Evolutionary conservation across 164 flowering plant genomes (phyloP), one percentile per base, ranked within the genome.

Genomic region (Malania oleifera): DNA sequence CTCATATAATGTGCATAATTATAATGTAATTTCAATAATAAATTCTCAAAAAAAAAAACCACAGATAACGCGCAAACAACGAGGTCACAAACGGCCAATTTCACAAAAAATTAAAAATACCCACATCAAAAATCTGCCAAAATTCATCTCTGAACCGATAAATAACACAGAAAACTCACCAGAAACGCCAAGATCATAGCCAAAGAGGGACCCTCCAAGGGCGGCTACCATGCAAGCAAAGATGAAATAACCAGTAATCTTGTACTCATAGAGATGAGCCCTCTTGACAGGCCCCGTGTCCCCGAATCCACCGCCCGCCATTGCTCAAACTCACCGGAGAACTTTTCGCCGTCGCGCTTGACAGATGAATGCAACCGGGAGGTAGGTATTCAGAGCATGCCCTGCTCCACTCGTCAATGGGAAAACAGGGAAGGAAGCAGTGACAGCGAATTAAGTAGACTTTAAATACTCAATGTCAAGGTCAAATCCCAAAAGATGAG

Each of bases 131-230:
- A 12, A 13, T 34, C 7, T 1, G 19, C 47, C 14, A 46, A 19
- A 17, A 0, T 1, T 19, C 35, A 18, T 24, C 51, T 60, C 20
- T 28, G 11, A 20, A 52, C 28, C 10, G n/a, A 15, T 13, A 1
- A 45, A 35, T 3, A 31, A 18, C 15, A 56, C 0, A 31, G 12
- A 40, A 41, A 39, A 70, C 74, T 64, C 20, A 92, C 98, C 98
- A 17, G 95, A 92, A 67, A 92, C 91, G 52, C 98, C 96, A 61
- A 92, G 89, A 78, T 92, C 98, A 71, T 92, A 92, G 1, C 98
- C 96, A 62, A 92, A 92, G 19, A 92, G 91, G 28, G 98, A 87
- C 1, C 98, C 96, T 7, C 96, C 98, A 47, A 82, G 66, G 11
- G 98, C 85, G 2, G 86, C 98, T 65, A 92, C 85, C 49, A 80